Evolutionary conservation across 1,284 basidiomycete species (phyloP), one percentile per base, ranked within the genome.

Genomic region (Tylopilus sp.): DNA sequence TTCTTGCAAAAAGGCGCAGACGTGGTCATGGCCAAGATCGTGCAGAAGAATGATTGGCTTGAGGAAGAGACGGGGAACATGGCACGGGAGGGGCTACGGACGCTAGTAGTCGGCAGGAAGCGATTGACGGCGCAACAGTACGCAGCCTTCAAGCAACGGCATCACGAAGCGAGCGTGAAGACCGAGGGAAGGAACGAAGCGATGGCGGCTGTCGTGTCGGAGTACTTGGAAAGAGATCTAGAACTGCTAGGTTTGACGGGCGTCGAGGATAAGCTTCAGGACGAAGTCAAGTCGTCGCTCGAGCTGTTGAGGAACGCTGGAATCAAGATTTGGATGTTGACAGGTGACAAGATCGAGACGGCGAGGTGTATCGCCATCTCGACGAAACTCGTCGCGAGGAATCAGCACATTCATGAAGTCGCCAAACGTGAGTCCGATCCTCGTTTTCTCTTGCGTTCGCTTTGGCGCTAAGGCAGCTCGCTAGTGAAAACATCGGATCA

Each of bases 251-350:
- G 96, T 2, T 69, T 99, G 54, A 99, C 97, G 0, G 97, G 96
- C 25, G 97, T 99, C 2, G 97, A 99, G 68, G 97, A 99, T 68
- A 98, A 98, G 70, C 72, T 99, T 49, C 97, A 99, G 62, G 96
- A 98, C 51, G 95, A 96, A 34, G 96, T 99, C 59, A 95, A 91
- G 68, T 82, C 86, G 35, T 98, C 97, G 0, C 71, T 99, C 53
- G 97, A 99, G 71, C 66, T 98, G 41, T 69, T 99, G 56, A 76
- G 95, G 54, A 99, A 99, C 65, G 97, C 96, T 0, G 96, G 96
- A 2, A 86, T 99, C 71, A 97, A 93, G 75, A 97, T 99, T 48
- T 99, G 97, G 97, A 99, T 99, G 97, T 75, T 99, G 60, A 99
- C 97, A 0, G 97, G 97, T 0, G 97, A 99, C 72, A 99, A 99